Evolutionary conservation across 2,329 filamentous ascomycete genomes (phyloP).

Genomic region (Botryosphaeria dothidea): DNA sequence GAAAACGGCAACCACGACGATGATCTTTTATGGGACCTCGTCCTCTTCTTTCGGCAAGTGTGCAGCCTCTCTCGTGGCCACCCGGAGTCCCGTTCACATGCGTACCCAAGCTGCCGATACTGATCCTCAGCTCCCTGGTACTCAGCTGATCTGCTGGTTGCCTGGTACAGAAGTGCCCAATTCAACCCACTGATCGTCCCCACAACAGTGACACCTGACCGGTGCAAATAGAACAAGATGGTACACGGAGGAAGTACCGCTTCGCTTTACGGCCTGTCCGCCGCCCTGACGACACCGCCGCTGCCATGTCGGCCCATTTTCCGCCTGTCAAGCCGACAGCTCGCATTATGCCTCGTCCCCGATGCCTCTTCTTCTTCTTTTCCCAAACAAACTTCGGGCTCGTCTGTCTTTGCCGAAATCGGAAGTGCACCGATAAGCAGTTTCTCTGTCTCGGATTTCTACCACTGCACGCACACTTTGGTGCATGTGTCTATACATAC

Average conservation of each 20-base stretch:
- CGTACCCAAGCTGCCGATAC: no score
- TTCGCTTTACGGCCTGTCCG: neutral
- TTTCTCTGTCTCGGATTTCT: no score
- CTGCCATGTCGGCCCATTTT: neutral
- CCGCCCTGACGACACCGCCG: neutral
- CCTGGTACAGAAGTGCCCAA: neutral
- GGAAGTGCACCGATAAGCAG: no score
- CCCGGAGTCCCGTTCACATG: no score
- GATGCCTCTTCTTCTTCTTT: no score
- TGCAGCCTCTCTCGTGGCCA: neutral
- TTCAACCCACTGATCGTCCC: neutral
- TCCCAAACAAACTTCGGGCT: no score
- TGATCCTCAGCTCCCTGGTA: neutral
- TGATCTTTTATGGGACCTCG: constrained; percentile 10
- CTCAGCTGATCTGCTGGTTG: neutral
- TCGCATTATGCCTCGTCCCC: neutral
- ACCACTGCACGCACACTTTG: no score
- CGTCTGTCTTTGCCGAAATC: no score
- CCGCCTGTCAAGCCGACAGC: neutral
- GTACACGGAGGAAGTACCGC: neutral
- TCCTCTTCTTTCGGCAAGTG: neutral
- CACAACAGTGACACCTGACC: neutral
- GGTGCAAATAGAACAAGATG: neutral
- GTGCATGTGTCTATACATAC: no score
- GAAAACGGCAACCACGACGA: neutral